Evolutionary conservation across 2,329 filamentous ascomycete genomes (phyloP).

Genomic region (Podosphaera aphanis): DNA sequence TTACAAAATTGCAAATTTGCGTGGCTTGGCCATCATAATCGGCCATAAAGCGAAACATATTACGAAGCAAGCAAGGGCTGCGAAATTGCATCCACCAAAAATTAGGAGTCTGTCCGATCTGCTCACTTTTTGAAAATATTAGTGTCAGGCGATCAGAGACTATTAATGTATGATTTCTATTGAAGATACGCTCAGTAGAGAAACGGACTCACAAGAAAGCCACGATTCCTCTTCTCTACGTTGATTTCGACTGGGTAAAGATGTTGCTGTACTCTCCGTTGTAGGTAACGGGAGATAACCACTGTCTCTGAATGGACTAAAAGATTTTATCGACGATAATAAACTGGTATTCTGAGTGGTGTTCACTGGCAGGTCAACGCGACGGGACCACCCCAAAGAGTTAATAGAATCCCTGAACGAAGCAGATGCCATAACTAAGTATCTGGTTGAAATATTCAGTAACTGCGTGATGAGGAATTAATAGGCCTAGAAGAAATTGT

Average conservation of each 20-base stretch:
- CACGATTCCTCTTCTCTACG: slow-evolving; percentile 89
- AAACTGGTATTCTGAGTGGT: slow-evolving; percentile 50
- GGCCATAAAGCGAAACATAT: slow-evolving; percentile 82
- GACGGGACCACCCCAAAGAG: slow-evolving; percentile 80
- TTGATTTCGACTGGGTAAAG: slow-evolving; percentile 59
- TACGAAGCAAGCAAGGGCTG: slow-evolving; percentile 75
- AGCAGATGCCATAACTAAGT: slow-evolving; percentile 52
- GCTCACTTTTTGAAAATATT: slow-evolving; percentile 47
- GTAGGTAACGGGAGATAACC: slow-evolving; percentile 84
- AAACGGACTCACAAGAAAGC: slow-evolving; percentile 61
- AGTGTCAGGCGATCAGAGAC: slow-evolving; percentile 13
- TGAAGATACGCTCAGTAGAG: background rate
- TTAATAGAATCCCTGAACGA: slow-evolving; percentile 89
- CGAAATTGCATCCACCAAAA: slow-evolving; percentile 77
- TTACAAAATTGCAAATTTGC: slow-evolving; percentile 95
- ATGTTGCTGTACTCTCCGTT: slow-evolving; percentile 58
- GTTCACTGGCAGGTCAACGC: slow-evolving; percentile 56
- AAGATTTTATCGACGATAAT: slow-evolving; percentile 54
- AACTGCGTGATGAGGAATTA: too few relatives aligned
- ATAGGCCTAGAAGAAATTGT: too few relatives aligned
- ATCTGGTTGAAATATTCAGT: too few relatives aligned
- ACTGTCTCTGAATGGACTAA: slow-evolving; percentile 69
- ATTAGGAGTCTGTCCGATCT: slow-evolving; percentile 89
- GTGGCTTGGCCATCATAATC: slow-evolving; percentile 52
- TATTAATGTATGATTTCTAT: slow-evolving; percentile 4